Evolutionary conservation across 495 filamentous ascomycete genomes (phyloP), one percentile per base, ranked within the genome.

Genomic region (Poronia punctata): DNA sequence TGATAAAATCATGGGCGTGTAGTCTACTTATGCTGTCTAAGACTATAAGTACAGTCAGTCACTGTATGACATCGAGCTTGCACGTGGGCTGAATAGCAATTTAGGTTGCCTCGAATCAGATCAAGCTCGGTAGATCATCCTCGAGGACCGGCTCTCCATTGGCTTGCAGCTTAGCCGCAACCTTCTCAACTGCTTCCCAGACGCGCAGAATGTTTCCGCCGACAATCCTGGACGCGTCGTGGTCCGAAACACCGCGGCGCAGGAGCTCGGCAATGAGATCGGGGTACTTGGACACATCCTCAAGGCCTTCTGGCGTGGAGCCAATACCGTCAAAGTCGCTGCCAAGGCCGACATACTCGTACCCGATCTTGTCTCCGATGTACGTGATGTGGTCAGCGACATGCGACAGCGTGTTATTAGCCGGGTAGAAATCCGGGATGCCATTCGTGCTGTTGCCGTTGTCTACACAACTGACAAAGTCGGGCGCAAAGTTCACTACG

Each of bases 211-310:
- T 38, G 53, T 92, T 92, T 1, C 75, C 79, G 0, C 86, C 86
- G 0, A 74, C 82, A 1, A 92, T 64, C 51, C 83, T 81, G 16
- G 55, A 66, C 1, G 72, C 81, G 48, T 92, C 78, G 30, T 64
- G 56, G 45, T 88, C 81, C 11, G 71, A 80, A 16, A 89, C 65
- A 2, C 83, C 86, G 14, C 76, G 71, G 26, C 56, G 60, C 40
- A 92, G 60, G 36, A 90, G 56, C 60, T 88, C 84, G 5, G 73
- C 79, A 5, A 96, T 76, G 38, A 98, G 60, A 32, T 79, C 77
- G 1, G 92, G 90, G 57, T 79, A 94, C 56, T 83, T 86, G 35
- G 79, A 80, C 19, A 96, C 88, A 61, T 95, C 88, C 15, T 79
- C 79, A 46, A 87, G 46, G 0, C 83, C 83, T 45, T 59, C 52